These are phyloP conservation scores for Bipolaris victoriae DNA, from an alignment of 2,329 filamentous ascomycete species.

Conservation along the genomic window DNA sequence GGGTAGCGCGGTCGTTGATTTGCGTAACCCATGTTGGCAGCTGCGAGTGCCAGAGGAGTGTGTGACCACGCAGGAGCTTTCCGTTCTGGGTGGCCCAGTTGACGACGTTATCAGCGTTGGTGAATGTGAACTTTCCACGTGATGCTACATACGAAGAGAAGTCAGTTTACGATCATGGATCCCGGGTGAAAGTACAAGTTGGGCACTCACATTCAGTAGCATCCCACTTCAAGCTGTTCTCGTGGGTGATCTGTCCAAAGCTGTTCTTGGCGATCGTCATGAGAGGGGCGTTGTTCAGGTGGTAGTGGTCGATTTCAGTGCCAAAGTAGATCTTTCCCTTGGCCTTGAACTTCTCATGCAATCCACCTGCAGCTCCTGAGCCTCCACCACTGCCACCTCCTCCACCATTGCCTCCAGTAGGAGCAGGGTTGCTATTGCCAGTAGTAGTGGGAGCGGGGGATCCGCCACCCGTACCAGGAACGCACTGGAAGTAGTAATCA, in stretches of 20 bases:
- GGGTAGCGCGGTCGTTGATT: slow-evolving; percentile 58
- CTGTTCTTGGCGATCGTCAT: slow-evolving; percentile 62
- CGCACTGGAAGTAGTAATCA: slow-evolving; percentile 56
- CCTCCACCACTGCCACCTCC: neutral
- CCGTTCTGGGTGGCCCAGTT: slow-evolving; percentile 63
- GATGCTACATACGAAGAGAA: neutral
- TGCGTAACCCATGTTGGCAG: slow-evolving; percentile 63
- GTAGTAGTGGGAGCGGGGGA: slow-evolving; percentile 7
- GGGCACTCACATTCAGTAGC: slow-evolving; percentile 54
- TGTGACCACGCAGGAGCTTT: slow-evolving; percentile 68
- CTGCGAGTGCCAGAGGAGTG: slow-evolving; percentile 66
- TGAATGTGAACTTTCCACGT: slow-evolving; percentile 61
- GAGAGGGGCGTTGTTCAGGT: slow-evolving; percentile 58
- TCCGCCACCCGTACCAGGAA: slow-evolving; percentile 15
- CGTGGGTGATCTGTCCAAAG: slow-evolving; percentile 70
- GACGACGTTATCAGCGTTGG: slow-evolving; percentile 64
- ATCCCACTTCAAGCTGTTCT: slow-evolving; percentile 76
- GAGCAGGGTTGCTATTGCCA: slow-evolving; percentile 1
- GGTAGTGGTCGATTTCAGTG: slow-evolving; percentile 61
- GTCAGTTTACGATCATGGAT: neutral
- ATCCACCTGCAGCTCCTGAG: neutral
- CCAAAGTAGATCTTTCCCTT: slow-evolving; percentile 72
- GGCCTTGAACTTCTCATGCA: slow-evolving; percentile 54
- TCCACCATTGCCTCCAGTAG: slow-evolving; percentile 6
- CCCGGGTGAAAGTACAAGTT: neutral